Base-by-base conservation (phyloP, 495 filamentous ascomycete genomes). In the Annulohypoxylon nitens region DNA sequence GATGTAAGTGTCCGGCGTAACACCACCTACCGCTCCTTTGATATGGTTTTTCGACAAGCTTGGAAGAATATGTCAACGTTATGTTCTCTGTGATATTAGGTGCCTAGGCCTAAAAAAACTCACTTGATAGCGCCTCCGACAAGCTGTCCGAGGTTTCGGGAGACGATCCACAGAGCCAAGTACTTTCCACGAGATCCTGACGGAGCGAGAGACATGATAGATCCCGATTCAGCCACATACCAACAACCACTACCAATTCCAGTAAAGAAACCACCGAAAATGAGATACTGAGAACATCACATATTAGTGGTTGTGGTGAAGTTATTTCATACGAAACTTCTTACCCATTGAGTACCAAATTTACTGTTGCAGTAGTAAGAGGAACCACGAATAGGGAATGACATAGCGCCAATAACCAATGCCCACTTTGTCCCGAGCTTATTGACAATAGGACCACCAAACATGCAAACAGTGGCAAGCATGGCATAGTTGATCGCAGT, bases 181-280 rank as follows among this genome's bases (percentile, higher is more conserved):
- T 80, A 85, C 14, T 80, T 80, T 30, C 85, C 85, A 60, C 84
- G 75, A 50, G 83, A 78, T 36, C 81, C 80, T 2, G 80, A 75
- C 23, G 84, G 81, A 2, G 85, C 81, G 55, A 86, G 84, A 4
- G 82, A 84, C 50, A 87, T 80, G 2, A 84, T 84, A 64, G 84
- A 83, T 14, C 84, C 84, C 51, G 82, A 83, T 60, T 87, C 85
- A 26, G 83, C 81, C 0, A 83, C 83, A 79, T 84, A 87, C n/a
- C 85, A 76, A 18, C 83, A 81, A 26, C 83, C 83, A 0, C 83
- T 84, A 8, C 80, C 78, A 16, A 86, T 75, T 0, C 85, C 85
- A 61, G 84, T 86, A 7, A 82, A 78, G 37, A 82, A 81, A 3
- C 83, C 83, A 1, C 83, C 85, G 12, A 87, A 81, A n/a, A 86